Percentiles rank a stretch among this genome's conserved stretches.
phyloP scores from a whole-genome alignment of 305 asterid genomes.

The Fraxinus velutina region DNA sequence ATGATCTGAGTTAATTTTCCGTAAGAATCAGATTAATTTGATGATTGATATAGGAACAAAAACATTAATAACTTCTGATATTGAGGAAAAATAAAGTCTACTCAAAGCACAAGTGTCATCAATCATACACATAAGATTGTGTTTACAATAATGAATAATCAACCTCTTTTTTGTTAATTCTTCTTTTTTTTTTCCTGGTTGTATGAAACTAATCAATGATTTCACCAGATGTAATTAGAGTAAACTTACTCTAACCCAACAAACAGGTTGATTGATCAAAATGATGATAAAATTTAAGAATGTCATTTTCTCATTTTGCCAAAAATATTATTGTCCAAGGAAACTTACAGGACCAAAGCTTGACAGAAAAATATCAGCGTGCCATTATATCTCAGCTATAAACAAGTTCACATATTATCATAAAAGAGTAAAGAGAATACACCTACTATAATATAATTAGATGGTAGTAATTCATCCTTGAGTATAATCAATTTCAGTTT shows the following conservation, averaged over 20 bases:
- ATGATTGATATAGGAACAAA: slow-evolving; percentile 4
- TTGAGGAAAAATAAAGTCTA: neutral
- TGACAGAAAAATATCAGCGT: neutral
- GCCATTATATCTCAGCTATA: neutral
- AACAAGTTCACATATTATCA: neutral
- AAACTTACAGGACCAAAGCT: neutral
- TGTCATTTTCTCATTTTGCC: neutral
- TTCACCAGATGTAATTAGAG: neutral
- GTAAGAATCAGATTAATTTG: neutral
- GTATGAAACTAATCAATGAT: neutral
- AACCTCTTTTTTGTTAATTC: neutral
- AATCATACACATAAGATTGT: neutral
- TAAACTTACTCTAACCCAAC: neutral
- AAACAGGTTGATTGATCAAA: neutral
- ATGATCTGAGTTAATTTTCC: neutral
- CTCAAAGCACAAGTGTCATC: neutral
- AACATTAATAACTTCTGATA: neutral
- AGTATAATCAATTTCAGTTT: neutral
- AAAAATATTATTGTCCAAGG: neutral
- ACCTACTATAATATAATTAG: neutral
- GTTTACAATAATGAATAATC: neutral
- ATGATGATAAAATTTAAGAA: neutral
- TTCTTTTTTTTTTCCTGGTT: neutral
- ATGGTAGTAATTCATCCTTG: neutral
- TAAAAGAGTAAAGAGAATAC: neutral